phyloP scores from a whole-genome alignment of 371 early-diverging fungal genomes.

The Mortierella sp. region DNA sequence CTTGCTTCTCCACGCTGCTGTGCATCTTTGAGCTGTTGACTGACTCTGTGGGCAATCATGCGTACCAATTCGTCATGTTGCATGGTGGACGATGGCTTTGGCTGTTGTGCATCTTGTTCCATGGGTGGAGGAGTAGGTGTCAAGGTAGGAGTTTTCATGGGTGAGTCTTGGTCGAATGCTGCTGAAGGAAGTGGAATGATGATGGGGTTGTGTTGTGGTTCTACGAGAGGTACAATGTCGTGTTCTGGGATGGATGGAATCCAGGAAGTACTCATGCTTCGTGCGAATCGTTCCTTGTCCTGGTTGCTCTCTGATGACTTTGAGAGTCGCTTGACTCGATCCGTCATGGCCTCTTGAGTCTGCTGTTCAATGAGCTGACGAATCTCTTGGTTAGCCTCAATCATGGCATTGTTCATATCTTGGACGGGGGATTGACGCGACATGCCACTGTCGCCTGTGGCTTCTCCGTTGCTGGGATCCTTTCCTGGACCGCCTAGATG shows the following conservation, averaged over 20 bases:
- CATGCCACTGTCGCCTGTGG: background rate
- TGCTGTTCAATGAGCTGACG: constrained; percentile 46
- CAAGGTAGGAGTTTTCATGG: too few relatives aligned
- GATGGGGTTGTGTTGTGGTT: too few relatives aligned
- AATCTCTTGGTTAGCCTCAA: constrained; percentile 48
- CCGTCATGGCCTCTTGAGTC: constrained; percentile 39
- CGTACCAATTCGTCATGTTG: constrained; percentile 21
- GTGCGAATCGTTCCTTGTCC: constrained; percentile 40
- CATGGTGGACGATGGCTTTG: background rate
- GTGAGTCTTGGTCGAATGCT: too few relatives aligned
- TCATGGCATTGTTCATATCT: constrained; percentile 42
- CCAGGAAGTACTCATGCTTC: constrained; percentile 13
- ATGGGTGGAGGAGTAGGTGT: background rate
- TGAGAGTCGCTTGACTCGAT: constrained; percentile 47
- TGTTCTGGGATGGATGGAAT: background rate
- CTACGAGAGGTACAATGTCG: background rate
- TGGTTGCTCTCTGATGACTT: constrained; percentile 23
- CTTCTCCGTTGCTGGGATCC: constrained; percentile 2
- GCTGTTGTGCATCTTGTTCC: background rate
- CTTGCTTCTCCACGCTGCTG: constrained; percentile 22
- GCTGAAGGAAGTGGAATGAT: too few relatives aligned
- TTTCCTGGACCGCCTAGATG: constrained; percentile 2
- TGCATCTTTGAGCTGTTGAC: constrained; percentile 35
- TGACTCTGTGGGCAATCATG: constrained; percentile 46
- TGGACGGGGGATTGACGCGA: constrained; percentile 32